phyloP scores from a whole-genome alignment of 768 basidiomycete species.

The Pleurotus giganteus region DNA sequence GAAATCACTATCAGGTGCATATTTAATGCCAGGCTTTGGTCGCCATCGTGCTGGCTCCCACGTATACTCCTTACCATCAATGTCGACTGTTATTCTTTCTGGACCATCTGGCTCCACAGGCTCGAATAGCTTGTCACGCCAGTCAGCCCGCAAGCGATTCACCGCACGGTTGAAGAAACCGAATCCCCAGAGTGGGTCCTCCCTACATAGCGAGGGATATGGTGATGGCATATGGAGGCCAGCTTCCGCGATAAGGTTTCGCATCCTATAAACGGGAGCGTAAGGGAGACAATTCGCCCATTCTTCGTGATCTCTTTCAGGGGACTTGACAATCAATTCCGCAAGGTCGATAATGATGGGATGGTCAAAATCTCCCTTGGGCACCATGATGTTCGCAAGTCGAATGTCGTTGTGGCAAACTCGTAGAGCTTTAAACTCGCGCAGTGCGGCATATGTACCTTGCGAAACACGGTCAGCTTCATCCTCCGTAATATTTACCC shows the following conservation, averaged over 20 bases:
- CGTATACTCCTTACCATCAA: too few relatives aligned
- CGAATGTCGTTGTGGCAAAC: neutral
- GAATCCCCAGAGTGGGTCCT: neutral
- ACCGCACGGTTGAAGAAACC: neutral
- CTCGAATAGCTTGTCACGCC: neutral
- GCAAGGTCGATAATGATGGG: neutral
- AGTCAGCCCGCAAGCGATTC: neutral
- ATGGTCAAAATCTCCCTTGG: neutral
- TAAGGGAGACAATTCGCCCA: neutral
- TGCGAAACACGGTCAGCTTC: slow-evolving; percentile 1
- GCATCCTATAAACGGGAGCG: neutral
- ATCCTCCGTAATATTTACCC: neutral
- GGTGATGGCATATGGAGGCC: slow-evolving; percentile 1
- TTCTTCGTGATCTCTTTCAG: neutral
- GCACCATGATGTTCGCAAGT: neutral
- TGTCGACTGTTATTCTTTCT: neutral
- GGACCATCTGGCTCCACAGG: neutral
- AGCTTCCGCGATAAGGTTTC: neutral
- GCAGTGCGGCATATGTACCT: neutral
- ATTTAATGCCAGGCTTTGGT: too few relatives aligned
- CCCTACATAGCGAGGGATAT: neutral
- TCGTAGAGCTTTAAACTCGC: neutral
- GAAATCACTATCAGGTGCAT: too few relatives aligned
- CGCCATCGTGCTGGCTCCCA: too few relatives aligned
- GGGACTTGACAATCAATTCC: neutral